These are phyloP conservation scores for Euptelea pleiosperma DNA, from an alignment of 164 flowering plant species.

Conservation along the genomic window DNA sequence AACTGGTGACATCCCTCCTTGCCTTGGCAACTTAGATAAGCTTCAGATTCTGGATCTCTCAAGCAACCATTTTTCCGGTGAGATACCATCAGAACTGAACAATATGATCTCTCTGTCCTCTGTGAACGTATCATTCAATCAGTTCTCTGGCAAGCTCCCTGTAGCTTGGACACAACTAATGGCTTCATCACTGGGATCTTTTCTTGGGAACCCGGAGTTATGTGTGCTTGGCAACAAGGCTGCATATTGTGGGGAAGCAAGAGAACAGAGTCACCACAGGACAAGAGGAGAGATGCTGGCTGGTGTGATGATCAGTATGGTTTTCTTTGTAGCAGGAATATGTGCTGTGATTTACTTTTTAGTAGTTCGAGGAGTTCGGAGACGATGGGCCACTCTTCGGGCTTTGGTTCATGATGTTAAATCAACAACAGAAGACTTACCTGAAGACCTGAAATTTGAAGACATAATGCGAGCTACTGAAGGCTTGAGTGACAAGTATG, in stretches of 20 bases:
- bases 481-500: slow-evolving; percentile 26
- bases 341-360: slow-evolving; percentile 1
- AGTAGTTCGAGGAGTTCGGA: background rate
- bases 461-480: slow-evolving; percentile 34
- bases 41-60: slow-evolving; percentile 25
- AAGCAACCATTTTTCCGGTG: slow-evolving; percentile 22
- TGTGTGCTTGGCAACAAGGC: slow-evolving; percentile 7
- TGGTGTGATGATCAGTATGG: background rate
- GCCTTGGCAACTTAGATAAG: slow-evolving; percentile 24
- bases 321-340: background rate
- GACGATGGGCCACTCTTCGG: slow-evolving; percentile 1
- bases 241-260: background rate
- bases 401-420: slow-evolving; percentile 8
- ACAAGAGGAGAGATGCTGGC: background rate
- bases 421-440: slow-evolving; percentile 25
- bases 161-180: slow-evolving; percentile 5
- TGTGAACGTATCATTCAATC: slow-evolving; percentile 11
- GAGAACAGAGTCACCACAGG: background rate
- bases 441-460: slow-evolving; percentile 27
- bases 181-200: slow-evolving; percentile 7
- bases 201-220: slow-evolving; percentile 2
- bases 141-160: slow-evolving; percentile 10
- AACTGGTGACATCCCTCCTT: slow-evolving; percentile 28
- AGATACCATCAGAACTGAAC: slow-evolving; percentile 17
- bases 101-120: slow-evolving; percentile 22